Evolutionary conservation across 2,329 filamentous ascomycete genomes (phyloP).

Genomic region (Leptoxyphium fumago): DNA sequence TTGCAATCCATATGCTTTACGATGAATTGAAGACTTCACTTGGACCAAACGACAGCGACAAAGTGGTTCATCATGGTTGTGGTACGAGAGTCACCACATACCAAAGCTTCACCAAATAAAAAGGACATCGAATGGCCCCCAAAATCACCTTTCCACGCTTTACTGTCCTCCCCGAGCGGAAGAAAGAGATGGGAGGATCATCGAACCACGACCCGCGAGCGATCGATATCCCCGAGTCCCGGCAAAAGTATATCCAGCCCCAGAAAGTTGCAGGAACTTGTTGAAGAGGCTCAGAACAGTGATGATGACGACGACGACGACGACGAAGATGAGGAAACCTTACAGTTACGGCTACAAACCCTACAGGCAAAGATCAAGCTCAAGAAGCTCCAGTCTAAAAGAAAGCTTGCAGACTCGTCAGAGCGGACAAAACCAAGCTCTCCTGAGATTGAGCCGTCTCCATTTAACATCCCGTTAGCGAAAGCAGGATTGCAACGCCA

Average conservation of each 20-base stretch:
- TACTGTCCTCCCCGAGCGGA: slow-evolving; percentile 60
- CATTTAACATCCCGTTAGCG: neutral
- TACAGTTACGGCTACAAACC: slow-evolving; percentile 72
- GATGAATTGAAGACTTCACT: neutral
- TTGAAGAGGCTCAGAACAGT: slow-evolving; percentile 37
- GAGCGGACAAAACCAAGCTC: neutral
- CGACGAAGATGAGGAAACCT: slow-evolving; percentile 71
- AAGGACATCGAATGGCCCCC: slow-evolving; percentile 42
- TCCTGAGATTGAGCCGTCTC: neutral
- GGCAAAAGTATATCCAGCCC: slow-evolving; percentile 12
- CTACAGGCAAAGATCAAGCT: slow-evolving; percentile 79
- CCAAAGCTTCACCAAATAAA: slow-evolving; percentile 28
- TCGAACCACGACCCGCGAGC: slow-evolving; percentile 23
- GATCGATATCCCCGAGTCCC: slow-evolving; percentile 44
- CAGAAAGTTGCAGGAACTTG: slow-evolving; percentile 14
- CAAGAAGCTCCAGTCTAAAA: slow-evolving; percentile 61
- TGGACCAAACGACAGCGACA: neutral
- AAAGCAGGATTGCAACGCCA: neutral
- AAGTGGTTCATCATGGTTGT: slow-evolving; percentile 22
- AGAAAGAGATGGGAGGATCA: slow-evolving; percentile 59
- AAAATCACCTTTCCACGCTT: slow-evolving; percentile 45
- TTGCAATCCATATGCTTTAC: too few species aligned
- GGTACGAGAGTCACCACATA: slow-evolving; percentile 33
- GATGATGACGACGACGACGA: slow-evolving; percentile 53
- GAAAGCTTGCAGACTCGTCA: slow-evolving; percentile 4